A percentile compares a stretch with the other conserved stretches of the same genome.
phyloP scores from a whole-genome alignment of 2,329 filamentous ascomycete genomes.

The Diplocarpon rosae region DNA sequence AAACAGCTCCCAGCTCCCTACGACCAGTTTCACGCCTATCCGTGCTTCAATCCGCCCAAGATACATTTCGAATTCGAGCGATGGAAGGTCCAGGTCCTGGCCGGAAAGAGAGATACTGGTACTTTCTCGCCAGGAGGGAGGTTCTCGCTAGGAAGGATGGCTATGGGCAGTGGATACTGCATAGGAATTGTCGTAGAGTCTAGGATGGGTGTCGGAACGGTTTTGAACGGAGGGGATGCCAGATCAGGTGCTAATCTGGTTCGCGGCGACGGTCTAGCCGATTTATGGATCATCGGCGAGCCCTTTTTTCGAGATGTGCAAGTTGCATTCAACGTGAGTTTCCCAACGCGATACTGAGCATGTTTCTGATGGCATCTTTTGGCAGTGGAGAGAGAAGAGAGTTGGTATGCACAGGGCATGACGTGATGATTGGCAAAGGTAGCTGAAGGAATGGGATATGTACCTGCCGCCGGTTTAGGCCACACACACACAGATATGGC shows the following conservation, averaged over 20 bases:
- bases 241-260: background rate
- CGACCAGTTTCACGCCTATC: conserved; percentile 18
- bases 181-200: conserved; percentile 17
- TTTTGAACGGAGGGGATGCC: background rate
- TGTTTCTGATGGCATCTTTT: background rate
- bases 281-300: conserved; percentile 19
- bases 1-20: conserved; percentile 12
- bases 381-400: conserved; percentile 7
- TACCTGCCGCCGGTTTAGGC: too few relatives aligned
- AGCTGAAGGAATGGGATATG: too few relatives aligned
- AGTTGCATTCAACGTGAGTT: conserved; percentile 18
- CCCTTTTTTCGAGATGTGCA: conserved; percentile 20
- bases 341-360: background rate
- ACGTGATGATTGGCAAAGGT: background rate
- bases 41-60: conserved; percentile 16
- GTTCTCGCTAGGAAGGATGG: conserved; percentile 16
- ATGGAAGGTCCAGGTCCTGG: conserved; percentile 12
- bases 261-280: conserved; percentile 10
- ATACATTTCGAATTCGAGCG: conserved; percentile 15
- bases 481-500: too few relatives aligned
- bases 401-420: conserved; percentile 4
- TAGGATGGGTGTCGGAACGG: conserved; percentile 9
- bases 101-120: conserved; percentile 10
- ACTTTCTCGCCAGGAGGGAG: conserved; percentile 12
- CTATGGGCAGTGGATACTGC: conserved; percentile 16